Base-by-base conservation (phyloP, 768 basidiomycete species). In the Rhodotorula graminis region DNA sequence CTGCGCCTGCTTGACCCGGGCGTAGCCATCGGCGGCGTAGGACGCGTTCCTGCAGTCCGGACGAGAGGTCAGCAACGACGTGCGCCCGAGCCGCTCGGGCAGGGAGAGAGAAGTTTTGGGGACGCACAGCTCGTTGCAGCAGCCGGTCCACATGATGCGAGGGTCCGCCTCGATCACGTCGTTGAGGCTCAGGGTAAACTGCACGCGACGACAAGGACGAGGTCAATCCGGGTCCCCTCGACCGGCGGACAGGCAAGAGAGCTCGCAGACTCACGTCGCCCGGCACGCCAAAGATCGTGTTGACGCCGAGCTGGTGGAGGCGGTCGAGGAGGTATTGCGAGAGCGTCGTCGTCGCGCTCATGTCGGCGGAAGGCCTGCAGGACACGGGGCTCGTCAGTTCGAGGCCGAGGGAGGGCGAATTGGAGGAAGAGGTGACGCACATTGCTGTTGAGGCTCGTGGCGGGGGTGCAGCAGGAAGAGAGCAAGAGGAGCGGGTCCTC, bases 1-100 rank as follows among this genome's bases (percentile, higher is more conserved):
- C 59, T 80, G 76, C 49, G 62, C 72, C 56, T 88, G 86, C 75
- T 92, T 94, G 63, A 93, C 88, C 67, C 94, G 86, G n/a, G 93
- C 91, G 80, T 95, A 95, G 18, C 93, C 93, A 37, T 78, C 77
- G 2, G 91, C 91, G 23, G 93, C 93, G 80, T 96, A 96, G 0
- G 91, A 85, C 0, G 91, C 90, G 73, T 93, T 91, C 90, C 71
- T 80, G 80, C 64, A 11, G 7, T n/a, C 31, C 15, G 18, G 77
- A 80, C 44, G 49, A 55, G 56, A 33, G 68, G 72, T 42, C 66
- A 74, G 65, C 50, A 61, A 37, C 37, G 37, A 37, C 5, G 37
- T 37, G 27, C 89, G 82, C 6, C 6, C 16, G 21, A 21, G 47
- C 47, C 49, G 2, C 9, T 21, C 46, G 33, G 37, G 15, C 3